Conservation (phyloP, 345 rosid species). For the Eucalyptus caleyi region DNA sequence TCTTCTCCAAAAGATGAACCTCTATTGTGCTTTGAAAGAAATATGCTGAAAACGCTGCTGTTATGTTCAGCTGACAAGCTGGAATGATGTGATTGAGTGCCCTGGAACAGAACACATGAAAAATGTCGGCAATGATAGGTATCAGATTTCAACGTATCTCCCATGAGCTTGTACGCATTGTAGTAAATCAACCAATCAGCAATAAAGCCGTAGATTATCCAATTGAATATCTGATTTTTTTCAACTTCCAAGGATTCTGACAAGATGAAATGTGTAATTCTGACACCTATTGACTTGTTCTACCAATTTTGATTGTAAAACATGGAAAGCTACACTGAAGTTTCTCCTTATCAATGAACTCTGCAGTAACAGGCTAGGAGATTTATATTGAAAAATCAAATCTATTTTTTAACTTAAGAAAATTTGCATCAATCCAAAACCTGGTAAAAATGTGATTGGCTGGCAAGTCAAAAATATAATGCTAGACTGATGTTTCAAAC, state of each 20-base stretch:
- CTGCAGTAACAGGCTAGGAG: background rate
- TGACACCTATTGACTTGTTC: background rate
- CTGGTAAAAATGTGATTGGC: background rate
- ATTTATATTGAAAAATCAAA: background rate
- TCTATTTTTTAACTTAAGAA: background rate
- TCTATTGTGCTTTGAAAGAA: constrained; percentile 50
- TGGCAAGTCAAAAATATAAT: background rate
- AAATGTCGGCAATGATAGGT: background rate
- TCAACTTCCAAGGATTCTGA: background rate
- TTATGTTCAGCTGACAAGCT: constrained; percentile 45
- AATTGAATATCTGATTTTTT: background rate
- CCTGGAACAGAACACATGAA: constrained; percentile 18
- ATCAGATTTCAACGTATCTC: background rate
- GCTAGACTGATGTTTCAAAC: background rate
- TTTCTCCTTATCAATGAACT: background rate
- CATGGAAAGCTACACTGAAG: background rate
- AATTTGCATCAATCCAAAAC: background rate
- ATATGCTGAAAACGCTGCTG: constrained; percentile 65
- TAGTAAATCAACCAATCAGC: background rate
- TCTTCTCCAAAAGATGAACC: constrained; percentile 48
- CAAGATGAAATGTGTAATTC: background rate
- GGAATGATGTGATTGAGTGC: constrained; percentile 39
- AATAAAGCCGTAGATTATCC: background rate
- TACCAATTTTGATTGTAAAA: background rate
- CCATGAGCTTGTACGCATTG: background rate